Evolutionary conservation across 2,329 filamentous ascomycete genomes (phyloP), one percentile per base, ranked within the genome.

Genomic region (Elsinoe necatrix): DNA sequence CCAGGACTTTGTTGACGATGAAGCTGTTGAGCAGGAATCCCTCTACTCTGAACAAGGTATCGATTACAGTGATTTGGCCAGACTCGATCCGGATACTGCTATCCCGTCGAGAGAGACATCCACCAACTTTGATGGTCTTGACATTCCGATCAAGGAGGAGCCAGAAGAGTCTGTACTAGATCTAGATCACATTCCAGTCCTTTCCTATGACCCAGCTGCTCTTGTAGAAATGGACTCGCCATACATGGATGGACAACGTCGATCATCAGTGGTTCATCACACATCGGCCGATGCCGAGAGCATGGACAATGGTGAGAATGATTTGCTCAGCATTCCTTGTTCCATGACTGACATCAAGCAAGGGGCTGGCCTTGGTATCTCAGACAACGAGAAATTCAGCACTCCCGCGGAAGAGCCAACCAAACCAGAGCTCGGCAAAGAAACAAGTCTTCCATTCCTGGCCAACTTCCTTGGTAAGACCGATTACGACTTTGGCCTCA

Each of bases 41-140:
- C 84, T 3, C 80, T 56, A 84, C 57, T 84, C 81, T 61, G 80
- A 80, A 63, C 82, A 85, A 39, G 57, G 62, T 29, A 58, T 58
- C 37, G 59, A 61, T 58, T 74, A 76, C 58, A 72, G 70, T 39
- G 72, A 81, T 50, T 73, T 82, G 29, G 74, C 73, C 16, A 71
- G 72, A 57, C 78, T 89, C 59, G 90, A 97, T 67, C 92, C 92
- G 5, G 92, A 97, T 69, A 81, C 93, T 39, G 88, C 92, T 0
- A 89, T 96, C 63, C 91, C 89, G 18, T 95, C 89, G 34, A 85
- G 89, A 12, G 92, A 96, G 71, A 83, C 83, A 62, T 70, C 68
- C 12, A 81, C 79, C 1, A 74, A 82, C 37, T 68, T 82, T 41
- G 77, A 80, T n/a, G 80, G 82, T 21, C 77, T 79, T 41, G 84